phyloP scores from a whole-genome alignment of 2,329 filamentous ascomycete genomes.

The Fusarium staphyleae region DNA sequence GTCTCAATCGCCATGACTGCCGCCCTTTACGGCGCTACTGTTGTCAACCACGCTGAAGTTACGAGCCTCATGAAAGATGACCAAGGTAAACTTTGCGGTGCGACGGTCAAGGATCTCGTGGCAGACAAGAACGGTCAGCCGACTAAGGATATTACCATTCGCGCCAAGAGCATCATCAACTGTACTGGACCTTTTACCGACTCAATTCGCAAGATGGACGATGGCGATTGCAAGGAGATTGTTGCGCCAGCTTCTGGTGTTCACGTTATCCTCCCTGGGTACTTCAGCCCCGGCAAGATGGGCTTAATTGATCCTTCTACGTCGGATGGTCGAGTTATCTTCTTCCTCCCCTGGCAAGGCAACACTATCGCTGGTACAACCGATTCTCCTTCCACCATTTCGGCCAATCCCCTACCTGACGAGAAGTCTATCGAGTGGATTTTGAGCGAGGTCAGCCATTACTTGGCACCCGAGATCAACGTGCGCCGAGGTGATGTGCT shows the following conservation, averaged over 20 bases:
- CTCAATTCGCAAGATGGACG: conserved; percentile 84
- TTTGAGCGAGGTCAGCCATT: conserved; percentile 80
- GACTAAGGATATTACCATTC: conserved; percentile 70
- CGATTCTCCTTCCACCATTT: conserved; percentile 77
- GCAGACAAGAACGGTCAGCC: conserved; percentile 66
- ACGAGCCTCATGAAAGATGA: conserved; percentile 77
- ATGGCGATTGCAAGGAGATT: conserved; percentile 74
- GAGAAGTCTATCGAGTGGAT: conserved; percentile 92
- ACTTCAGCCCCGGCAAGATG: conserved; percentile 86
- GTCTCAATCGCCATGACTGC: conserved; percentile 88
- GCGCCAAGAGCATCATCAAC: conserved; percentile 84
- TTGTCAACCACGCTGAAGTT: conserved; percentile 85
- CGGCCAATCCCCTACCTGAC: conserved; percentile 75
- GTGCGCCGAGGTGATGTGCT: conserved; percentile 87
- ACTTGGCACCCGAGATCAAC: conserved; percentile 83
- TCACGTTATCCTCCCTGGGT: conserved; percentile 85
- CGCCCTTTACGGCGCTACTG: conserved; percentile 82
- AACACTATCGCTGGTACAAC: conserved; percentile 92
- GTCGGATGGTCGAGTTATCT: conserved; percentile 88
- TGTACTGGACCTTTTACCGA: conserved; percentile 90
- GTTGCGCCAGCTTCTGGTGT: conserved; percentile 86
- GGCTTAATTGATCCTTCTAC: conserved; percentile 86
- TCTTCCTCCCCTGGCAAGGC: conserved; percentile 93
- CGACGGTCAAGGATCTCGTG: conserved; percentile 74
- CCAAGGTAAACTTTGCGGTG: conserved; percentile 75